A percentile compares a stretch with the other conserved stretches of the same genome.
Conservation (phyloP, 2,329 filamentous ascomycete genomes). For the Fusarium fujikuroi region DNA sequence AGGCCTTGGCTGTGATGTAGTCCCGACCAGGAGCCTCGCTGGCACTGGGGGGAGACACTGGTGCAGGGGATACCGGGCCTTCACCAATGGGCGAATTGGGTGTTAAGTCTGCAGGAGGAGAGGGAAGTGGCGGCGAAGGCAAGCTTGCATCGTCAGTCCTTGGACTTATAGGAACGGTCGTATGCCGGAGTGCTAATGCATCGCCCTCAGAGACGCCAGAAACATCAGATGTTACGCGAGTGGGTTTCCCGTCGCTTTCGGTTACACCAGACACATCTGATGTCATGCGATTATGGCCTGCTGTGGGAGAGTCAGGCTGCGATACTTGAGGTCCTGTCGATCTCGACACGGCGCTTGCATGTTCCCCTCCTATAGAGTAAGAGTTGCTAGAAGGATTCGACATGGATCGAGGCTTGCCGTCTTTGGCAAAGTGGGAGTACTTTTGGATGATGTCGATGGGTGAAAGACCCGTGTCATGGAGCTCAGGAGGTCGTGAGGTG, state of each 20-base stretch:
- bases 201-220: constrained; percentile 40
- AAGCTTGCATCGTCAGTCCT: constrained; percentile 21
- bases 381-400: constrained; percentile 43
- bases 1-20: constrained; percentile 44
- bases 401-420: constrained; percentile 23
- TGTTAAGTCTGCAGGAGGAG: constrained; percentile 17
- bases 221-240: constrained; percentile 39
- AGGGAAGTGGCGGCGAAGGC: constrained; percentile 20
- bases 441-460: constrained; percentile 54
- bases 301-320: constrained; percentile 22
- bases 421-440: constrained; percentile 41
- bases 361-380: constrained; percentile 37
- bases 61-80: constrained; percentile 1
- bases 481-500: constrained; percentile 57
- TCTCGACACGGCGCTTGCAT: constrained; percentile 45
- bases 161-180: constrained; percentile 34
- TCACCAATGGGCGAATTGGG: constrained; percentile 15
- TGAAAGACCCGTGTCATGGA: constrained; percentile 56
- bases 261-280: constrained; percentile 39
- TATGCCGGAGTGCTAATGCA: constrained; percentile 30
- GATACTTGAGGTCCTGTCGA: constrained; percentile 36
- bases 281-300: constrained; percentile 24
- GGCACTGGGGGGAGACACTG: constrained; percentile 45
- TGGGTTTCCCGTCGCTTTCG: constrained; percentile 7
- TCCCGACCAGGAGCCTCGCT: constrained; percentile 43